Evolutionary conservation across 2,329 filamentous ascomycete species (phyloP), one percentile per base, ranked within the genome.

Genomic region (Periconia macrospinosa): DNA sequence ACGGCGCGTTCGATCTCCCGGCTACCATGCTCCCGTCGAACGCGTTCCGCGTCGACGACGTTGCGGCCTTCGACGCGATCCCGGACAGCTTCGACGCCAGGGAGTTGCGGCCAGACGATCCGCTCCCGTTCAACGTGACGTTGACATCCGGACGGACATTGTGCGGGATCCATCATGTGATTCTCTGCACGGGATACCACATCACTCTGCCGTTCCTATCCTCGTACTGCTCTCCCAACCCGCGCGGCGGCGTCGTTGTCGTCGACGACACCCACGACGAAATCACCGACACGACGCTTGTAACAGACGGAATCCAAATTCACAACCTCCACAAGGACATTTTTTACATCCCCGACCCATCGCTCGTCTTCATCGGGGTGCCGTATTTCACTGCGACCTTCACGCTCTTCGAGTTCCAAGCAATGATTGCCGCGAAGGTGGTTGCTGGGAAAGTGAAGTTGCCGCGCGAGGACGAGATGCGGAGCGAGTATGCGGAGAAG

Each of bases 251-350:
- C 1, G 85, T 85, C 30, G 13, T 33, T 33, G 13, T 33, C 30
- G 13, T 13, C 8, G 30, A 33, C 30, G 30, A 33, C 13, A 13
- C 8, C 7, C 8, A 33, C 8, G 30, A 33, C 8, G 30, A 13
- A 33, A 33, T 13, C 8, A 78, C 83, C 0, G 74, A 20, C 2
- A 15, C 67, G 0, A 69, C 84, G 0, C 73, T 91, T 0, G 82
- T 90, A 5, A 89, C 83, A 0, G 84, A 89, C 43, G 87, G 87
- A 1, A 79, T 78, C 13, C 83, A 85, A 66, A 68, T 77, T 2
- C 87, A 90, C 62, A 89, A 90, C 58, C 74, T 90, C 1, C 84
- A 89, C 75, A 84, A 84, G 53, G 87, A 90, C 65, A 85, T 90
- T 14, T 90, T 88, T 65, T 90, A 89, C 69, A 88, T 89, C 42